Conservation (phyloP, 805 yeast species). For the Kodamaea kakaduensis region DNA sequence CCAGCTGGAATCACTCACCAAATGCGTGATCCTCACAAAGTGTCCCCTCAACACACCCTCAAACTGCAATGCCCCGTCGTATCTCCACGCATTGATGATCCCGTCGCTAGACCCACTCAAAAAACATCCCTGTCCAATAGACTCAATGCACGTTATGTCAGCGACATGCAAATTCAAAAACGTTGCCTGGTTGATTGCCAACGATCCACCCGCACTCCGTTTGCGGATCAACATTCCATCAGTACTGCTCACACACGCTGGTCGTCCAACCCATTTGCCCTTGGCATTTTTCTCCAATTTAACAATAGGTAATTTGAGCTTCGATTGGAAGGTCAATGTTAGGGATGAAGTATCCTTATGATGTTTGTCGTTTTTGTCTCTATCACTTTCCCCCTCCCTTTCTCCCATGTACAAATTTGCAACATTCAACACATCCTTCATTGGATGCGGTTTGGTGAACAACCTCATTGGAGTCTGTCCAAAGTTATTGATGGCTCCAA, state of each 20-base stretch:
- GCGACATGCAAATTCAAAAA: conserved; percentile 43
- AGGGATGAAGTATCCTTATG: conserved; percentile 18
- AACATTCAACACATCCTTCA: conserved; percentile 34
- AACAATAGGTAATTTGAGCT: conserved; percentile 36
- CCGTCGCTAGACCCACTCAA: conserved; percentile 57
- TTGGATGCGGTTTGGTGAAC: conserved; percentile 65
- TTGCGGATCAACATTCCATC: conserved; percentile 36
- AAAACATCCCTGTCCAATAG: conserved; percentile 40
- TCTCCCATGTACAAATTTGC: conserved; percentile 31
- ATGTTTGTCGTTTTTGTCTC: not conserved
- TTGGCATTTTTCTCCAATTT: conserved; percentile 43
- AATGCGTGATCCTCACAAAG: conserved; percentile 38
- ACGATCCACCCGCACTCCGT: conserved; percentile 26
- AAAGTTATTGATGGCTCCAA: conserved; percentile 85
- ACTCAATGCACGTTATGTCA: conserved; percentile 36
- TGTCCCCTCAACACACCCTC: conserved; percentile 58
- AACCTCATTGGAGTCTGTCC: conserved; percentile 85
- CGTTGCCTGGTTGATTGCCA: conserved; percentile 39
- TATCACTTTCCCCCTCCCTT: not conserved
- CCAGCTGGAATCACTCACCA: conserved; percentile 49
- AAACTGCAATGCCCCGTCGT: conserved; percentile 36
- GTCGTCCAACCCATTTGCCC: conserved; percentile 51
- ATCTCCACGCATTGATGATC: conserved; percentile 55
- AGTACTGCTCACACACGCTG: conserved; percentile 33
- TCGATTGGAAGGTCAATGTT: conserved; percentile 41